Conservation (phyloP, 2,329 filamentous ascomycete genomes). For the Scedosporium aurantiacum region DNA sequence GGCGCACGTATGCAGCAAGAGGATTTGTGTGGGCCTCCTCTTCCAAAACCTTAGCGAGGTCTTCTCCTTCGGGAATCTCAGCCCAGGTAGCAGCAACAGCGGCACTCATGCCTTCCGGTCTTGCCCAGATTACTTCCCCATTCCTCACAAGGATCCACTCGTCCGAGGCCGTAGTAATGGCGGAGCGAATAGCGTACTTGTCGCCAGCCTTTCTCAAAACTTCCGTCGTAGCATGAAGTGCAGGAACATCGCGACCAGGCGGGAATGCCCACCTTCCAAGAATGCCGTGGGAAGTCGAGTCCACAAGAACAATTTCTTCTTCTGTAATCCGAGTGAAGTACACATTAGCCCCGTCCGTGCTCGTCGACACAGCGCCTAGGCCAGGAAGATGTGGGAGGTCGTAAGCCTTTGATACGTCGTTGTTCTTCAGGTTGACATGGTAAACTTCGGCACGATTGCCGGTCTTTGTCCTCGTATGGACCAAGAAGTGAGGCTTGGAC, state of each 20-base stretch:
- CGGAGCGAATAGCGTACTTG: slow-evolving; percentile 68
- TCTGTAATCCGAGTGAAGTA: slow-evolving; percentile 79
- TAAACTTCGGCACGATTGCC: slow-evolving; percentile 79
- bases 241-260: slow-evolving; percentile 27
- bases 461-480: slow-evolving; percentile 61
- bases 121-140: slow-evolving; percentile 67
- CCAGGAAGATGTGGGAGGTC: slow-evolving; percentile 62
- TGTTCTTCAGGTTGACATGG: slow-evolving; percentile 64
- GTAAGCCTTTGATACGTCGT: slow-evolving; percentile 65
- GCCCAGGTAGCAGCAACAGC: slow-evolving; percentile 72
- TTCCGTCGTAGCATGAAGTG: slow-evolving; percentile 66
- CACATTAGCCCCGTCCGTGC: slow-evolving; percentile 66
- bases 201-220: slow-evolving; percentile 60
- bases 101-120: slow-evolving; percentile 72
- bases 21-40: slow-evolving; percentile 77
- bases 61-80: slow-evolving; percentile 61
- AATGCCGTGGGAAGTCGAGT: slow-evolving; percentile 65
- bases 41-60: slow-evolving; percentile 69
- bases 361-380: slow-evolving; percentile 66
- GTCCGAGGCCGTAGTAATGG: slow-evolving; percentile 52
- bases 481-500: slow-evolving; percentile 70
- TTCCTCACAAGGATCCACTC: slow-evolving; percentile 82
- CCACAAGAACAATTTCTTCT: slow-evolving; percentile 62
- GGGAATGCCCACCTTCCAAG: slow-evolving; percentile 63
- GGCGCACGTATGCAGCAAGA: slow-evolving; percentile 73